Evolutionary conservation across 2,329 filamentous ascomycete genomes (phyloP), one percentile per base, ranked within the genome.

Genomic region (Aspergillus sp.): DNA sequence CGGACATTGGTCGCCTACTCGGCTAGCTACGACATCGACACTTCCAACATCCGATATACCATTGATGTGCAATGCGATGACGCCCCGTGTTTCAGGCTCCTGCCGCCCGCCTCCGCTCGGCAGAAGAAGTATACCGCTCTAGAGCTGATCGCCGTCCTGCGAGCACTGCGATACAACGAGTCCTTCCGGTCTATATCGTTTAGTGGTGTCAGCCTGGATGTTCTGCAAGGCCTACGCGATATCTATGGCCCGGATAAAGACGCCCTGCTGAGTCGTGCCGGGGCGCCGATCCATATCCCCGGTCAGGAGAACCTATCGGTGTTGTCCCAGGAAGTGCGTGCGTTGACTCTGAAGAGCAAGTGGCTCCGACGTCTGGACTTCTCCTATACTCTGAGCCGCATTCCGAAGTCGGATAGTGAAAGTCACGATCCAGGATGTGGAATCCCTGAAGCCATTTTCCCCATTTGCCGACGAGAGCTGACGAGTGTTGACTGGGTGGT

Each of bases 401-500:
- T 82, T 64, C 82, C 83, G 7, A 82, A 81, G 57, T 79, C 81
- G n/a, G 75, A 78, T 48, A 75, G 75, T 52, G 71, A 75, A 19
- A 77, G 76, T 15, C 82, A 83, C 65, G 87, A 89, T 68, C 81
- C 84, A 5, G 88, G 88, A 1, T 90, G 87, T 69, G 88, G 87
- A 42, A 87, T 91, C 52, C 85, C 88, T 17, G 87, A 89, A 70
- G 88, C 88, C 2, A 78, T 91, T 5, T 87, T 89, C 66, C 87
- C 88, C 1, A 77, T 90, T 5, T 90, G 87, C 73, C 86, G 86
- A 63, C 83, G 85, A 62, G 84, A 88, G 66, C 80, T 87, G 23
- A 90, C 88, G 0, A 88, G 87, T 66, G 85, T 90, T 17, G 86
- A 89, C 70, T 91, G 88, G 88, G 83, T 91, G 56, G 81, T 85